phyloP scores from a whole-genome alignment of 116 monocot genomes.

The Cymodocea nodosa region DNA sequence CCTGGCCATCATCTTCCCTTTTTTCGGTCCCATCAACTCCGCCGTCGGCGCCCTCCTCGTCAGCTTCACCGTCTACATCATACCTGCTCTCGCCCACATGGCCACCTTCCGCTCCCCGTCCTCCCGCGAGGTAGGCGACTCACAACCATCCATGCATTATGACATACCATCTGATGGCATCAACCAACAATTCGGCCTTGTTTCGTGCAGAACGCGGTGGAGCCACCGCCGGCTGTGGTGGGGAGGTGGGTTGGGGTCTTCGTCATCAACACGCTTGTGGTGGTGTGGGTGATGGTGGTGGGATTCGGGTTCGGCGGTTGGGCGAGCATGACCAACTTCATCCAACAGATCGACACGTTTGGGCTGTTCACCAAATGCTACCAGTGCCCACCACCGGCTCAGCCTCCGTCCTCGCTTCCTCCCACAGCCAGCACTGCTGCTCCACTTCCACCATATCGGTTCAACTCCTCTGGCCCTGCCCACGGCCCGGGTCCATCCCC shows the following conservation, averaged over 20 bases:
- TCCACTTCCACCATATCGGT: neutral
- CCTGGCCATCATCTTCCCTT: constrained; percentile 74
- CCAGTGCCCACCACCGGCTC: constrained; percentile 42
- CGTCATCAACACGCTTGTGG: constrained; percentile 45
- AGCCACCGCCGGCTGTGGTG: constrained; percentile 39
- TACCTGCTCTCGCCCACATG: constrained; percentile 70
- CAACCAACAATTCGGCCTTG: neutral
- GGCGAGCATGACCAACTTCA: constrained; percentile 85
- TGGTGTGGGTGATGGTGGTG: constrained; percentile 62
- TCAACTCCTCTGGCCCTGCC: neutral
- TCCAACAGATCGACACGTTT: constrained; percentile 61
- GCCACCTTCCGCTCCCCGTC: constrained; percentile 46
- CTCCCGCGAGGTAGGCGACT: constrained; percentile 38
- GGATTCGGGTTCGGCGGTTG: constrained; percentile 82
- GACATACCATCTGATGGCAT: neutral
- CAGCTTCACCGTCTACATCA: constrained; percentile 79
- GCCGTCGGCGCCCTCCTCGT: constrained; percentile 67
- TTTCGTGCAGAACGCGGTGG: constrained; percentile 56
- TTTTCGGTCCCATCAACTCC: constrained; percentile 79
- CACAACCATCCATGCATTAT: neutral
- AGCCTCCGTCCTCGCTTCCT: constrained; percentile 1
- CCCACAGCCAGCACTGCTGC: neutral
- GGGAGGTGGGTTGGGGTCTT: constrained; percentile 56
- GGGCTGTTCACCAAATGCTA: constrained; percentile 88
- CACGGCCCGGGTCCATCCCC: neutral